These are phyloP conservation scores for Amanita polypyramis DNA, from an alignment of 768 basidiomycete genomes.

Conservation along the genomic window DNA sequence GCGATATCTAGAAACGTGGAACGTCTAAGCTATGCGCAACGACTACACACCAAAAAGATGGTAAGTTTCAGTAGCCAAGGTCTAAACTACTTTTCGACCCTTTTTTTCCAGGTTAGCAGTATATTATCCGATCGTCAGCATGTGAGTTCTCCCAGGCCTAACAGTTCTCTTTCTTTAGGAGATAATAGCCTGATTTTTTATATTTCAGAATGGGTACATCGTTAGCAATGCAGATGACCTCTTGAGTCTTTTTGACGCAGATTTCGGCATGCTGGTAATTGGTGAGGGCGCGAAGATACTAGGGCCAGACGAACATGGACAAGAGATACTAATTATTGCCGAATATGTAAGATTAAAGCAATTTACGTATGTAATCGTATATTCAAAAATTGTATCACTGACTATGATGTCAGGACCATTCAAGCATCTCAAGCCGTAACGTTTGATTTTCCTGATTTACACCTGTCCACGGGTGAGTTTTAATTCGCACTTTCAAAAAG, in stretches of 20 bases:
- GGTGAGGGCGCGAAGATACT: slow-evolving; percentile 65
- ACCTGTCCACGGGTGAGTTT: slow-evolving; percentile 34
- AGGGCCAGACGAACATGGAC: slow-evolving; percentile 59
- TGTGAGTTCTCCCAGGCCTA: slow-evolving; percentile 14
- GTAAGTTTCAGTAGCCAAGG: slow-evolving; percentile 26
- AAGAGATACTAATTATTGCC: slow-evolving; percentile 69
- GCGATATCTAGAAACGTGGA: slow-evolving; percentile 75
- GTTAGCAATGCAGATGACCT: slow-evolving; percentile 76
- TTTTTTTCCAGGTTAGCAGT: slow-evolving; percentile 49
- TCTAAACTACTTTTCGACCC: slow-evolving; percentile 1
- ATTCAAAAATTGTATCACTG: background rate
- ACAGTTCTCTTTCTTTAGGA: background rate
- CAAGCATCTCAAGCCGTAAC: slow-evolving; percentile 63
- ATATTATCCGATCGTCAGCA: slow-evolving; percentile 58
- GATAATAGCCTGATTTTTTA: background rate
- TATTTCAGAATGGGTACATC: slow-evolving; percentile 52
- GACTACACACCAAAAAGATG: slow-evolving; percentile 67
- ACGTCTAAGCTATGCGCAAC: slow-evolving; percentile 64
- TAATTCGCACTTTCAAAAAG: background rate
- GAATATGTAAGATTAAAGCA: slow-evolving; percentile 71
- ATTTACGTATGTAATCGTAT: slow-evolving; percentile 40
- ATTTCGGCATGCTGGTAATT: slow-evolving; percentile 62
- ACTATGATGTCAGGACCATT: slow-evolving; percentile 34
- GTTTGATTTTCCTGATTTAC: slow-evolving; percentile 63
- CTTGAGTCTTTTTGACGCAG: slow-evolving; percentile 67